Evolutionary conservation across 176 grass and related monocot genomes (phyloP).

Genomic region (Avena insularis): DNA sequence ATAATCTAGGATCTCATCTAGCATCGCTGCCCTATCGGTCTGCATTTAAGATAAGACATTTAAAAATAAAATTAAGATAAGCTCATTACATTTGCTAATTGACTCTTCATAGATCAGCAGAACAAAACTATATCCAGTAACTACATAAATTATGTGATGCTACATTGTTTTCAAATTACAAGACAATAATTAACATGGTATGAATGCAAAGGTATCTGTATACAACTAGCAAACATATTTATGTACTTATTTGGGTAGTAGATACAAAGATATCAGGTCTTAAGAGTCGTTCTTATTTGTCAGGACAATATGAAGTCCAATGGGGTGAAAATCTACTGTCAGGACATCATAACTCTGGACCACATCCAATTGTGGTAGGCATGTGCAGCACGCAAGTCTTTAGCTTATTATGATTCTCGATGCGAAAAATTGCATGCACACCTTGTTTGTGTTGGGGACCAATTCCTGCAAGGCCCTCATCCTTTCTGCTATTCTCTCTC

Average conservation of each 20-base stretch:
- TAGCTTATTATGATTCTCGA: constrained; percentile 29
- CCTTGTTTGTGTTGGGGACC: constrained; percentile 99
- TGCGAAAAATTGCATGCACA: constrained; percentile 44
- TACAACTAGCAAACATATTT: neutral
- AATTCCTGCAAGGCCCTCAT: constrained; percentile 94
- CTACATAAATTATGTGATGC: neutral
- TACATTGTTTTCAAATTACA: neutral
- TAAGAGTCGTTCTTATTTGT: constrained; percentile 22
- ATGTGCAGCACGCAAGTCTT: constrained; percentile 46
- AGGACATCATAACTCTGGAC: constrained; percentile 41
- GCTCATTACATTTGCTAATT: neutral
- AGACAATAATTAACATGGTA: neutral
- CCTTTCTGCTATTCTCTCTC: constrained; percentile 99
- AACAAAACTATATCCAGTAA: neutral
- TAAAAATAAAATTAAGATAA: neutral
- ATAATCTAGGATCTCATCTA: constrained; percentile 98
- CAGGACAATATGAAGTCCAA: constrained; percentile 17
- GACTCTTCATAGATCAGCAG: neutral
- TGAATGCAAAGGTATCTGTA: neutral
- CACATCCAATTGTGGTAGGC: constrained; percentile 45
- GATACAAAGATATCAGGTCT: constrained; percentile 6
- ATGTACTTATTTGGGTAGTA: constrained; percentile 9
- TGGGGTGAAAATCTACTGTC: neutral
- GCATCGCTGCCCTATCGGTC: constrained; percentile 98
- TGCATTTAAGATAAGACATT: constrained; percentile 45